Conservation (phyloP, 257 asterid species). For the Solanum raphanifolium region DNA sequence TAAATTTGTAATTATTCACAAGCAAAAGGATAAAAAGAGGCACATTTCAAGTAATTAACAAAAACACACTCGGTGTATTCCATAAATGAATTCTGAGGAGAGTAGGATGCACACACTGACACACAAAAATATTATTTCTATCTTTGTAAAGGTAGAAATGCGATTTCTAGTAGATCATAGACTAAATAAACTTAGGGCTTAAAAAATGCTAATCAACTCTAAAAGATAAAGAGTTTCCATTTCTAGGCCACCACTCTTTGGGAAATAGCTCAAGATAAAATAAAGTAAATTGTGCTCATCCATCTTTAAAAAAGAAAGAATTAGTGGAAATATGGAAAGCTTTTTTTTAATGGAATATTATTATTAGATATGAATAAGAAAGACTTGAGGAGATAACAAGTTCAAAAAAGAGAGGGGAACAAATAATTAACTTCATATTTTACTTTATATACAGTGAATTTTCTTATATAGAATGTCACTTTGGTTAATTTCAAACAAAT, state of each 20-base stretch:
- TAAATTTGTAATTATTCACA: not conserved
- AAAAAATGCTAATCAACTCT: not conserved
- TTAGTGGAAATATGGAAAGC: not conserved
- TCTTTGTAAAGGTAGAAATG: not conserved
- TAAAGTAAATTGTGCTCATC: not conserved
- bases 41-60: not conserved
- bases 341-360: not conserved
- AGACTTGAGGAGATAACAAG: not conserved
- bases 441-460: not conserved
- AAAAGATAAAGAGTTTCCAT: not conserved
- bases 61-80: too few species aligned
- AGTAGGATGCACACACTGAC: not conserved
- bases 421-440: not conserved
- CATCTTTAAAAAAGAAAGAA: not conserved
- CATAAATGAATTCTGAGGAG: not conserved
- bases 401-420: not conserved
- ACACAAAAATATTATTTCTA: not conserved
- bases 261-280: not conserved
- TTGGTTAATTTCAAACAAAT: not conserved
- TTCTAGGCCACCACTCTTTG: not conserved
- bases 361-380: not conserved
- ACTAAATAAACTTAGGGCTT: not conserved
- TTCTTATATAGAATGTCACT: not conserved
- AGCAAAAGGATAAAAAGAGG: not conserved
- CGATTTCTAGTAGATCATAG: not conserved